Evolutionary conservation across 306 rosid species (phyloP).

Genomic region (Corylus americana): DNA sequence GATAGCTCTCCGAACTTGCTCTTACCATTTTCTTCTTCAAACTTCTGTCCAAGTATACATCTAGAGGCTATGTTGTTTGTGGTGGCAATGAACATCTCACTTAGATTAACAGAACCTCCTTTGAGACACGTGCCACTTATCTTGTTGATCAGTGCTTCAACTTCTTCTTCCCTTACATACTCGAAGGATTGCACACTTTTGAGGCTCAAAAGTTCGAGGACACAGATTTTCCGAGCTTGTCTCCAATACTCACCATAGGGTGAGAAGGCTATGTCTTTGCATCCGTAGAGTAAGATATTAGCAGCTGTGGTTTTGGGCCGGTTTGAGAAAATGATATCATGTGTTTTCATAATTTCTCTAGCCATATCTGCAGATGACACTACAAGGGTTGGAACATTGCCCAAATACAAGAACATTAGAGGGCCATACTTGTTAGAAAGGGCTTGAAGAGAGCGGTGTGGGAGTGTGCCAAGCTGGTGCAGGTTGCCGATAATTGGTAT

Average conservation of each 20-base stretch:
- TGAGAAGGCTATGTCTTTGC: conserved; percentile 13
- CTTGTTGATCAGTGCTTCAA: not conserved
- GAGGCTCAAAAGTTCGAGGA: conserved; percentile 14
- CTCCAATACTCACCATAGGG: conserved; percentile 30
- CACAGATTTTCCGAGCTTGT: not conserved
- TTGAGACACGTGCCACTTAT: not conserved
- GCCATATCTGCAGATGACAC: conserved; percentile 36
- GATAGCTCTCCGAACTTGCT: not conserved
- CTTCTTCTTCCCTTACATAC: conserved; percentile 20
- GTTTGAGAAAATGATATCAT: conserved; percentile 26
- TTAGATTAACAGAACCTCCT: not conserved
- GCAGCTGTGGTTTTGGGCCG: conserved; percentile 21
- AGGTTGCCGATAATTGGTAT: conserved; percentile 22
- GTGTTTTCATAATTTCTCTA: conserved; percentile 29
- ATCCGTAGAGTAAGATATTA: conserved; percentile 11
- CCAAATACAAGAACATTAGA: conserved; percentile 9
- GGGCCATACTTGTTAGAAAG: conserved; percentile 12
- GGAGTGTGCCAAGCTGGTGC: conserved; percentile 27
- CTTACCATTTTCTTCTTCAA: conserved; percentile 7
- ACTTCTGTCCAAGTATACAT: conserved; percentile 14
- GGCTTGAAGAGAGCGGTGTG: conserved; percentile 23
- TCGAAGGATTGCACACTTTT: conserved; percentile 6
- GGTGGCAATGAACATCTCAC: not conserved
- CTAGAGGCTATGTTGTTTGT: conserved; percentile 3
- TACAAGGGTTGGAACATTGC: conserved; percentile 16